Base-by-base conservation (phyloP, 306 rosid species). In the Ceratonia siliqua region DNA sequence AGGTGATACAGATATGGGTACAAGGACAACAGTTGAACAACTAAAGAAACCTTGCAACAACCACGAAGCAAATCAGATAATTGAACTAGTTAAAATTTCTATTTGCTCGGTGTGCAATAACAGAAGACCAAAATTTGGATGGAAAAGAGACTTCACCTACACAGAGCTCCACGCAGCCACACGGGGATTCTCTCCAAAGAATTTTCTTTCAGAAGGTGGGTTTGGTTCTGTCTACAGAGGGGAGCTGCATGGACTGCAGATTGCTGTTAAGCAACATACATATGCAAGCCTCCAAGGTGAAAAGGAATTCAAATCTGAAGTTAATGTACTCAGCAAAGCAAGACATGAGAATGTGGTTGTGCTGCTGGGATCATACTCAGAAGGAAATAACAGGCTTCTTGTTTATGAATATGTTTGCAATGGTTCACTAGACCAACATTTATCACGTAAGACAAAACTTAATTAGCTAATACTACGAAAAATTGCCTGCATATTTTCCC, bases 151-250 rank as follows among this genome's bases (percentile, higher is more conserved):
- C 56, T 92, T 92, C 79, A 85, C 84, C 22, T 85, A 80, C 63
- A 72, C 83, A 41, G 96, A 89, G 73, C 75, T 92, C n/a, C 55
- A 41, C 2, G 64, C 66, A 36, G 90, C 93, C 45, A 92, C 97
- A 30, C 32, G 57, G 5, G 81, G 89, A 1, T 88, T 92, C 76
- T 83, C 93, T 2, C 2, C 3, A 0, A 74, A 35, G 43, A 87
- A 88, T 45, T 92, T 49, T 77, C 55, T 92, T 1, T 89, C 96
- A 15, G 96, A 92, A 88, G 97, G 97, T n/a, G 97, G 97, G 25
- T 89, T 88, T 75, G 96, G 97, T 65, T 76, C 85, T 27, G 97
- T 89, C 22, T 92, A 50, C 59, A 86, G 12, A 69, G 96, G 96
- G 10, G 68, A 53, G 68, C 46, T 88, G 1, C 2, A 63, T 35